Conservation (phyloP, 345 rosid genomes). For the Sonneratia alba region DNA sequence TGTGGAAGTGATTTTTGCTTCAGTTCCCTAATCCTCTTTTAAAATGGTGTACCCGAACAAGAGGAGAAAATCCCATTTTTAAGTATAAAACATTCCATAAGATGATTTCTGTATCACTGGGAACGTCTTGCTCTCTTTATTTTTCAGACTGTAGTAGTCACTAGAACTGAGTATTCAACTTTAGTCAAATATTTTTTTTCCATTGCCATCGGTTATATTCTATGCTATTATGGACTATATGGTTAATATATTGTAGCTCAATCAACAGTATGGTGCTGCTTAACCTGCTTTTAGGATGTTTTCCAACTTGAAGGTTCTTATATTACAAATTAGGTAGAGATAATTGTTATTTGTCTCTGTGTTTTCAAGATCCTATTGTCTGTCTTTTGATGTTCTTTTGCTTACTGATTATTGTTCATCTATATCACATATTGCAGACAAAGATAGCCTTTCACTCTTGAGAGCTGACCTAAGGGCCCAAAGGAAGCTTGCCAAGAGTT, state of each 20-base stretch:
- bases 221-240: neutral
- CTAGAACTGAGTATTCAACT: neutral
- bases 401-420: conserved; percentile 5
- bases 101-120: neutral
- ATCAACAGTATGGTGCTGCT: neutral
- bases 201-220: neutral
- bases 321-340: neutral
- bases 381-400: neutral
- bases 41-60: neutral
- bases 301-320: neutral
- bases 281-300: neutral
- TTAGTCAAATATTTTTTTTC: neutral
- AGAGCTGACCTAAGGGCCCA: conserved; percentile 84
- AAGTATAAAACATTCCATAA: neutral
- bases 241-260: neutral
- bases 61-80: neutral
- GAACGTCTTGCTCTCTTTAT: neutral
- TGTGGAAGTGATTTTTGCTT: neutral
- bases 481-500: conserved; percentile 69
- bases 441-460: conserved; percentile 69
- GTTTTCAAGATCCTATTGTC: neutral
- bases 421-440: conserved; percentile 41
- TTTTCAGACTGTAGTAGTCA: neutral
- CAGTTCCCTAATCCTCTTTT: neutral
- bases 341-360: neutral